Percentiles rank a stretch among this genome's conserved stretches.
These are phyloP conservation scores for Coemansia sp. DNA, from an alignment of 192 early-diverging fungal genomes.

Conservation along the genomic window DNA sequence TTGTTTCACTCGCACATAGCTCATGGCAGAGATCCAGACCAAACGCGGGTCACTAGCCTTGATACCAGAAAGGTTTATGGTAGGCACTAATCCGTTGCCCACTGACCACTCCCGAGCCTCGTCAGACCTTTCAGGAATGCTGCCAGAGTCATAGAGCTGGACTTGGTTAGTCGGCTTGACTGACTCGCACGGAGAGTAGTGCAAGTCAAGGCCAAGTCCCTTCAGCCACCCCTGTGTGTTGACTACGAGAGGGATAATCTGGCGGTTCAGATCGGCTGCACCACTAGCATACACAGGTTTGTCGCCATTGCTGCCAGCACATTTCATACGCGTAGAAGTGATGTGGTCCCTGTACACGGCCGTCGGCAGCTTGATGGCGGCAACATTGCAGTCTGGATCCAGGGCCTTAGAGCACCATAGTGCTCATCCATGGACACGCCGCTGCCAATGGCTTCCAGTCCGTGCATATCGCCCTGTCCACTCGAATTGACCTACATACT, in stretches of 20 bases:
- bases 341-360: no score
- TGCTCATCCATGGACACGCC: slow-evolving; percentile 10
- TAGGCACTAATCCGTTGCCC: slow-evolving; percentile 24
- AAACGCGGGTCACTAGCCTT: slow-evolving; percentile 30
- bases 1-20: slow-evolving; percentile 21
- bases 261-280: slow-evolving; percentile 33
- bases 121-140: background rate
- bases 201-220: slow-evolving; percentile 84
- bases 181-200: slow-evolving; percentile 65
- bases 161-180: slow-evolving; percentile 72
- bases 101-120: background rate
- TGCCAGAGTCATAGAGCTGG: slow-evolving; percentile 52
- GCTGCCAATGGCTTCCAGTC: slow-evolving; percentile 4
- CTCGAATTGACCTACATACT: background rate
- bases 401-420: slow-evolving; percentile 12
- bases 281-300: background rate
- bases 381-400: no score
- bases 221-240: slow-evolving; percentile 97
- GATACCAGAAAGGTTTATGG: slow-evolving; percentile 52
- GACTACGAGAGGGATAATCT: slow-evolving; percentile 77
- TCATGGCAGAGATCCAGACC: slow-evolving; percentile 42
- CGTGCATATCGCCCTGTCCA: background rate
- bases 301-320: no score
- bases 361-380: no score
- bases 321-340: no score